phyloP scores from a whole-genome alignment of 768 basidiomycete genomes.

The Mycena haematopus region DNA sequence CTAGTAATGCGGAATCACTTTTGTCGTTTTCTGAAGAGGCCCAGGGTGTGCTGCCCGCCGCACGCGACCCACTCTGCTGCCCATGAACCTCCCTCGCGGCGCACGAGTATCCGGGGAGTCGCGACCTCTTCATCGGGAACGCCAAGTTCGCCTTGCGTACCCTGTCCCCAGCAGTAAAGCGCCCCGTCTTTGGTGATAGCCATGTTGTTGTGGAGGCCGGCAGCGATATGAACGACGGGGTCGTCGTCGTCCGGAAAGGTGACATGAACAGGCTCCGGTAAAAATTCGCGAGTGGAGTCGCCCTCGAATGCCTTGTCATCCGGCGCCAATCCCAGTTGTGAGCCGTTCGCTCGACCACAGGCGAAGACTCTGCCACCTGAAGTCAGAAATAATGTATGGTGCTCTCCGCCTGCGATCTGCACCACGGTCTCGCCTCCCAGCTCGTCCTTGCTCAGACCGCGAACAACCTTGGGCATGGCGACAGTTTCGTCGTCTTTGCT shows the following conservation, averaged over 20 bases:
- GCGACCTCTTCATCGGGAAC: constrained; percentile 64
- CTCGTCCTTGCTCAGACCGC: constrained; percentile 63
- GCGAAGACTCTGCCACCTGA: constrained; percentile 84
- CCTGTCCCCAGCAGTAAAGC: constrained; percentile 80
- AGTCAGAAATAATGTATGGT: constrained; percentile 91
- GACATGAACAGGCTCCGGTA: constrained; percentile 70
- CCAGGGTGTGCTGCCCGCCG: constrained; percentile 82
- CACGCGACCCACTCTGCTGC: constrained; percentile 69
- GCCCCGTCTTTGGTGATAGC: constrained; percentile 72
- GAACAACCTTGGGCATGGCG: constrained; percentile 68
- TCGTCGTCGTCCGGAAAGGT: constrained; percentile 69
- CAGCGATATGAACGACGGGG: constrained; percentile 67
- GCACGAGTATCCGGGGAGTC: constrained; percentile 72
- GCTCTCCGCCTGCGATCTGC: constrained; percentile 83
- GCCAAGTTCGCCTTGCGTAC: constrained; percentile 79
- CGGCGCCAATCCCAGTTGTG: constrained; percentile 80
- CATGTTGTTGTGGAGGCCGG: constrained; percentile 76
- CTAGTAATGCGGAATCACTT: constrained; percentile 28
- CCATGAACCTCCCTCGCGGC: constrained; percentile 76
- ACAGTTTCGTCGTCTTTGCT: constrained; percentile 58
- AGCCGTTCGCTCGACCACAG: constrained; percentile 83
- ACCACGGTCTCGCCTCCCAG: constrained; percentile 67
- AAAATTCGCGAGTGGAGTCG: constrained; percentile 57
- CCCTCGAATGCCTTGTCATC: constrained; percentile 71
- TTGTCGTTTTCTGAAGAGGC: constrained; percentile 70